Conservation (phyloP, 352 stramenopile species). For the Elongisporangium senticosum region DNA sequence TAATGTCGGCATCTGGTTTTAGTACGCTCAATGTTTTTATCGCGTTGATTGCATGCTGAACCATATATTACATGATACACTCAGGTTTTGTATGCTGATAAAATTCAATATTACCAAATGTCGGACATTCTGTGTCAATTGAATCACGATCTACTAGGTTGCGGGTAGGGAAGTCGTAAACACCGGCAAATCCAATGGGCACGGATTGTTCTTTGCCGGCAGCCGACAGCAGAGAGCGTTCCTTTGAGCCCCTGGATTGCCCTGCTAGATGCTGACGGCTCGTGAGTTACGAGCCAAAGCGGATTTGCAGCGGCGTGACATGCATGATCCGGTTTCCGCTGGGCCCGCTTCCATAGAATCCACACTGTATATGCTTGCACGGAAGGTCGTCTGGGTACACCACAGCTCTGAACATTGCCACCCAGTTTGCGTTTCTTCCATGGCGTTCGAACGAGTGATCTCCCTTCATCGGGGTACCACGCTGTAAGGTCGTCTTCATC, state of each 20-base stretch:
- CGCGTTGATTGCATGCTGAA: too few species aligned
- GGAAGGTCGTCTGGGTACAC: neutral
- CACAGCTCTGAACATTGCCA: neutral
- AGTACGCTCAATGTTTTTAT: neutral
- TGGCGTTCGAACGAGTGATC: neutral
- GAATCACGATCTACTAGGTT: neutral
- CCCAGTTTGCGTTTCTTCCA: neutral
- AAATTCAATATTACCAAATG: neutral
- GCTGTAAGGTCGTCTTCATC: neutral
- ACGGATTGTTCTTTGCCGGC: neutral
- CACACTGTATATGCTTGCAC: neutral
- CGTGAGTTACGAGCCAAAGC: neutral
- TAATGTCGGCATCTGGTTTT: neutral
- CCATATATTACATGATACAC: neutral
- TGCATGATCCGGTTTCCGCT: neutral
- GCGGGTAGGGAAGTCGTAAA: neutral
- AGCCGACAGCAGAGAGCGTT: neutral
- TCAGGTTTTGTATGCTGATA: neutral
- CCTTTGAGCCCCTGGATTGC: neutral
- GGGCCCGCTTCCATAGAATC: neutral
- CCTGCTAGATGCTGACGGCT: too few species aligned
- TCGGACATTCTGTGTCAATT: neutral
- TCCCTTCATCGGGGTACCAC: neutral
- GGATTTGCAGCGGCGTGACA: neutral
- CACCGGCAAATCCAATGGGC: neutral